A percentile compares a stretch with the other conserved stretches of the same genome.
These are phyloP conservation scores for Beauveria asiatica DNA, from an alignment of 2,329 filamentous ascomycete genomes.

Conservation along the genomic window DNA sequence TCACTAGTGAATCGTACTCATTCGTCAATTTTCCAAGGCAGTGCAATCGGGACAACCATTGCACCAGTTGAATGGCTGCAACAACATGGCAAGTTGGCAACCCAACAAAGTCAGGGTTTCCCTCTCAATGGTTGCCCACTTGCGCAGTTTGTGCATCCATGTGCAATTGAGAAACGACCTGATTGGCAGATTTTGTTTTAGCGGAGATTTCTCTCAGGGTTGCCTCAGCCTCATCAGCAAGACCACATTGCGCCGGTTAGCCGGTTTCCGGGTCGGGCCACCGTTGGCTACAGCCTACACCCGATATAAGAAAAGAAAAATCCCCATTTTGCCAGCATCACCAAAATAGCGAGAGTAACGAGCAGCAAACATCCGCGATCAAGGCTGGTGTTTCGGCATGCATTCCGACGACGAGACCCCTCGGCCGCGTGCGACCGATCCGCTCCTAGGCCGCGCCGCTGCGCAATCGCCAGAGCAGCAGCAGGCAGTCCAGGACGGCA, in stretches of 20 bases:
- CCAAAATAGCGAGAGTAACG: not conserved
- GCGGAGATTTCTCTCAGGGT: not conserved
- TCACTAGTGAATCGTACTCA: too few species aligned
- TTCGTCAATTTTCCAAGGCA: too few species aligned
- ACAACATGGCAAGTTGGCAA: not conserved
- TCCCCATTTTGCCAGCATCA: too few species aligned
- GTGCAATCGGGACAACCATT: too few species aligned
- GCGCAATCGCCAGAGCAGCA: not conserved
- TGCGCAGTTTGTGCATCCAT: not conserved
- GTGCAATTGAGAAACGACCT: not conserved
- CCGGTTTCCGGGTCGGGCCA: constrained; percentile 6
- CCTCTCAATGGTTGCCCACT: not conserved
- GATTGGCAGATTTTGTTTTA: not conserved
- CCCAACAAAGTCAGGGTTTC: too few species aligned
- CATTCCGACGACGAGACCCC: not conserved
- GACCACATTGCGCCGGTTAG: not conserved
- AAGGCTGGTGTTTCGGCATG: not conserved
- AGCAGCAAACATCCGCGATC: not conserved
- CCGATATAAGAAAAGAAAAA: not conserved
- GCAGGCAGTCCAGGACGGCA: not conserved
- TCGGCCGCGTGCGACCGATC: not conserved
- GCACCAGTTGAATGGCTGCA: not conserved
- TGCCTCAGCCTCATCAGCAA: constrained; percentile 2
- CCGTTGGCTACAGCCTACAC: not conserved
- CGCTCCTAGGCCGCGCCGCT: not conserved